These are phyloP conservation scores for Chaetomiaceae sp. DNA, from an alignment of 2,329 filamentous ascomycete genomes.

Conservation along the genomic window DNA sequence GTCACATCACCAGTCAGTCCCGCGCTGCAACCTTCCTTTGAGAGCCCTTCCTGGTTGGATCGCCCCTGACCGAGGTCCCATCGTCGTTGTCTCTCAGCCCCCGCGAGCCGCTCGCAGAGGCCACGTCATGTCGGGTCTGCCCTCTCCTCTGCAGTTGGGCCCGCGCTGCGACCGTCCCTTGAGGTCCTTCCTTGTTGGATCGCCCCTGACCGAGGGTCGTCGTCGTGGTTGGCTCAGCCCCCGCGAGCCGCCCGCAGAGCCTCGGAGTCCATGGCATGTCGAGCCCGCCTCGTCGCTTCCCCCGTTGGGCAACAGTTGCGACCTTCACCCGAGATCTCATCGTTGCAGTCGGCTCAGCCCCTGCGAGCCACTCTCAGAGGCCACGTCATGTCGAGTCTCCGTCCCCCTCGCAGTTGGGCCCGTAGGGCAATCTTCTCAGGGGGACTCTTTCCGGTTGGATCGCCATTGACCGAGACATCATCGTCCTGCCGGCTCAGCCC, in stretches of 20 bases:
- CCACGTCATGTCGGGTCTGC: slow-evolving; percentile 1
- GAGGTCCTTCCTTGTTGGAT: no score
- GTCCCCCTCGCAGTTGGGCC: not conserved
- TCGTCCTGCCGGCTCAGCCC: no score
- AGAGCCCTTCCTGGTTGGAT: not conserved
- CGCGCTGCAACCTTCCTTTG: not conserved
- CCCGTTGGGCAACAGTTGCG: not conserved
- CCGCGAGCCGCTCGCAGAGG: slow-evolving; percentile 1
- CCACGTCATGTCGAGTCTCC: not conserved
- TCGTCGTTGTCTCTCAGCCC: slow-evolving; percentile 1
- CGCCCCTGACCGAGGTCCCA: no score
- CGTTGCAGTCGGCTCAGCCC: no score
- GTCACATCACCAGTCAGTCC: not conserved
- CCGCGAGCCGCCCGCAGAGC: not conserved
- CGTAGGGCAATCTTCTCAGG: not conserved
- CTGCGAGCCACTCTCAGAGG: no score
- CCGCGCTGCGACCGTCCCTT: no score
- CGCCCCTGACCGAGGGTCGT: no score
- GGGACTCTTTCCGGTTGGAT: not conserved
- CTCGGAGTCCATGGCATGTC: not conserved
- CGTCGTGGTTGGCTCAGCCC: slow-evolving; percentile 2
- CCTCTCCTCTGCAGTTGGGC: not conserved
- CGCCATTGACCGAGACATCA: no score
- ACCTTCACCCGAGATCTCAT: not conserved
- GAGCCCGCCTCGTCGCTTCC: slow-evolving; percentile 3